A percentile compares a stretch with the other conserved stretches of the same genome.
Evolutionary conservation across 805 yeast genomes (phyloP).

Genomic region (Citeromyces nyonsensis): DNA sequence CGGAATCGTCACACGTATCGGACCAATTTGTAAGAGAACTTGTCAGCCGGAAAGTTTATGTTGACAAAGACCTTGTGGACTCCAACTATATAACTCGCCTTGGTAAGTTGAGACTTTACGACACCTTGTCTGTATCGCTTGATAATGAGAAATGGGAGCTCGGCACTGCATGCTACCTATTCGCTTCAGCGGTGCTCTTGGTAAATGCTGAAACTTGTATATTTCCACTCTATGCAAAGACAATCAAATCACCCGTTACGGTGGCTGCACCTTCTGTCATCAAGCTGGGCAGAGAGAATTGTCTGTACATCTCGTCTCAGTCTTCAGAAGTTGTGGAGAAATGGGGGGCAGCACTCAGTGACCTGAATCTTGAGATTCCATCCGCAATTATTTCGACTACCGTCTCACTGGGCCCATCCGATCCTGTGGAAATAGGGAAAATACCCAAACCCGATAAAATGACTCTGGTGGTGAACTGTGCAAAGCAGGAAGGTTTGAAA

Average conservation of each 20-base stretch:
- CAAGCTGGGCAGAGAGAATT: neutral
- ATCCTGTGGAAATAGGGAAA: no score
- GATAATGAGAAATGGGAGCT: neutral
- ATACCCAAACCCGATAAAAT: no score
- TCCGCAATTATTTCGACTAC: neutral
- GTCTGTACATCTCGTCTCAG: neutral
- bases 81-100: neutral
- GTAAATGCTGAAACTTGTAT: neutral
- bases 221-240: neutral
- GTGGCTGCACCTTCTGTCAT: no score
- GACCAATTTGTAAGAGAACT: neutral
- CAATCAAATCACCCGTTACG: neutral
- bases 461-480: no score
- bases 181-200: neutral
- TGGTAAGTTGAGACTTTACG: neutral
- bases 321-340: neutral
- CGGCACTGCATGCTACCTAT: neutral
- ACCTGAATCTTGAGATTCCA: neutral
- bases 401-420: no score
- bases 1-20: neutral
- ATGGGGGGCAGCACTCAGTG: constrained; percentile 1
- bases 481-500: no score
- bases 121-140: neutral
- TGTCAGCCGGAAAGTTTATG: neutral
- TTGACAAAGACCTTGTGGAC: neutral